A percentile compares a stretch with the other conserved stretches of the same genome.
These are phyloP conservation scores for Funneliformis geosporum DNA, from an alignment of 192 early-diverging fungal species.

Conservation along the genomic window DNA sequence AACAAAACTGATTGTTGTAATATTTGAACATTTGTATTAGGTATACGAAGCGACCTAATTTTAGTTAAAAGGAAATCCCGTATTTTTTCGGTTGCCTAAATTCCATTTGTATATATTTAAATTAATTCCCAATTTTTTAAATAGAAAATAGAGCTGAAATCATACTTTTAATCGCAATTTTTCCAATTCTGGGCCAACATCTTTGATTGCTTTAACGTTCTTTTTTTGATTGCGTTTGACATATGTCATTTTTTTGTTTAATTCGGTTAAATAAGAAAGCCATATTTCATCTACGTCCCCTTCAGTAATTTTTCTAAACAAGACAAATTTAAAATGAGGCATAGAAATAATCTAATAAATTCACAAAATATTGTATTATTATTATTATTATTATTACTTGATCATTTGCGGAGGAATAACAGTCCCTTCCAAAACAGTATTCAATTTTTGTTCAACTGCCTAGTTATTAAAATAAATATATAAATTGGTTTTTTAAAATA, in stretches of 20 bases:
- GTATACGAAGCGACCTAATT: slow-evolving; percentile 83
- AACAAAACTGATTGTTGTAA: slow-evolving; percentile 89
- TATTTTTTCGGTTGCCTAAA: slow-evolving; percentile 77
- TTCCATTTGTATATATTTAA: background rate
- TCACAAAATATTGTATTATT: background rate
- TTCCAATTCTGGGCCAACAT: slow-evolving; percentile 92
- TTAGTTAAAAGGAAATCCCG: slow-evolving; percentile 85
- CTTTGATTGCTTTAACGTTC: slow-evolving; percentile 76
- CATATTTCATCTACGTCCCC: slow-evolving; percentile 92
- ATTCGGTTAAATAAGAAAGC: slow-evolving; percentile 76
- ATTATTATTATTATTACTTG: too few relatives aligned
- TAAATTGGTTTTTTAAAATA: background rate
- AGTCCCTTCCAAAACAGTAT: slow-evolving; percentile 79
- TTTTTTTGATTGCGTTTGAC: slow-evolving; percentile 74
- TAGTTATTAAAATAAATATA: slow-evolving; percentile 29
- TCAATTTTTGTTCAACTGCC: slow-evolving; percentile 71
- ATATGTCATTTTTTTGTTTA: slow-evolving; percentile 87
- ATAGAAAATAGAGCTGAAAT: background rate
- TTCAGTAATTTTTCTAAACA: slow-evolving; percentile 78
- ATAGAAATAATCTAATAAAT: background rate
- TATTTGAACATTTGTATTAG: slow-evolving; percentile 92
- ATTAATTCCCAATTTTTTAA: background rate
- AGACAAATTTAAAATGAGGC: background rate
- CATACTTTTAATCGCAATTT: slow-evolving; percentile 72
- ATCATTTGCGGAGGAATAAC: slow-evolving; percentile 76